Conservation (phyloP, 352 stramenopile genomes). For the Chrysophaeum taylorii region DNA sequence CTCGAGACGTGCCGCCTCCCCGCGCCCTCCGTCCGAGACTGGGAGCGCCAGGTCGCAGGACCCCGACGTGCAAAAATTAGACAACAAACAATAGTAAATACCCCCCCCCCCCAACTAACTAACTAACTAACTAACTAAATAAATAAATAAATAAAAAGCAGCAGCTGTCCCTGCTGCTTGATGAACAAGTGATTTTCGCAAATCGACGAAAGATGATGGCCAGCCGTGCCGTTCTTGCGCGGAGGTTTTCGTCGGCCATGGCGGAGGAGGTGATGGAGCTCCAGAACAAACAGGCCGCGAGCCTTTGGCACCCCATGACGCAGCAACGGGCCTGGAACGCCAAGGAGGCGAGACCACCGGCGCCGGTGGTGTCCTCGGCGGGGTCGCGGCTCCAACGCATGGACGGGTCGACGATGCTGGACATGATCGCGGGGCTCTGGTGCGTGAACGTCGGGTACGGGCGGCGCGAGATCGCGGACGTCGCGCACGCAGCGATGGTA, state of each 20-base stretch:
- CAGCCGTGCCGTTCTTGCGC: no score
- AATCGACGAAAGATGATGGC: no score
- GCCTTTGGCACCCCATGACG: slow-evolving; percentile 14
- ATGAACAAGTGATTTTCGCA: no score
- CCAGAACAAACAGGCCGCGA: neutral
- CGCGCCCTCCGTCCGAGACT: no score
- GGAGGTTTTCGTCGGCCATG: neutral
- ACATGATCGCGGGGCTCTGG: slow-evolving; percentile 4
- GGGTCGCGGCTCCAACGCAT: neutral
- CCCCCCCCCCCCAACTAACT: no score
- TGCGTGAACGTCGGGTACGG: slow-evolving; percentile 15
- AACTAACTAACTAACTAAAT: no score
- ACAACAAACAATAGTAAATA: no score
- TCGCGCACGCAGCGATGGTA: neutral
- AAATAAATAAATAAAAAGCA: no score
- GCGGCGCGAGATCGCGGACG: neutral
- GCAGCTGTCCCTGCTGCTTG: no score
- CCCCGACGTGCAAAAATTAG: no score
- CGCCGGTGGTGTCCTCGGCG: neutral
- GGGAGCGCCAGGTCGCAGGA: no score
- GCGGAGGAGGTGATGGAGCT: neutral
- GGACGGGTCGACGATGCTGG: neutral
- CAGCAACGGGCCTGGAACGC: neutral
- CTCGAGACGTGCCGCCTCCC: no score
- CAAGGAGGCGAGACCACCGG: neutral